Evolutionary conservation across 805 yeast genomes (phyloP).

Genomic region (Suhomyces pyralidae): DNA sequence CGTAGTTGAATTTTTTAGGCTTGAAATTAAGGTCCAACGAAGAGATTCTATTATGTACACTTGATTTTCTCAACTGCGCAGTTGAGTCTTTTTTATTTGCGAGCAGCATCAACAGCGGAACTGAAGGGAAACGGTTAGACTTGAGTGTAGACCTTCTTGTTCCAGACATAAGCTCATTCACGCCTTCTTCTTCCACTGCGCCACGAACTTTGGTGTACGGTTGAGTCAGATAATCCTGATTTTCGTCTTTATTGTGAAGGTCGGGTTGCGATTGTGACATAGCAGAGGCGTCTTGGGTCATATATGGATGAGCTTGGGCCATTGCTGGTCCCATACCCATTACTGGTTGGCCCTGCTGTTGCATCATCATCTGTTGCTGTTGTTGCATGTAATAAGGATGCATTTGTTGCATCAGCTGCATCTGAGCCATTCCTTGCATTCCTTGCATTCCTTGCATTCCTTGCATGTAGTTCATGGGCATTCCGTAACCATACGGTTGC

Average conservation of each 20-base stretch:
- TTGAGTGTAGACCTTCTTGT: conserved; percentile 31
- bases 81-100: not conserved
- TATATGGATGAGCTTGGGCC: conserved; percentile 1
- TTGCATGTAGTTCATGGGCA: conserved; percentile 4
- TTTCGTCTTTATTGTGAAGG: not conserved
- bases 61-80: conserved; percentile 5
- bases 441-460: conserved; percentile 1
- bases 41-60: conserved; percentile 11
- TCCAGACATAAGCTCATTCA: conserved; percentile 14
- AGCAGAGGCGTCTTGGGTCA: not conserved
- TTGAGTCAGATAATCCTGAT: not conserved
- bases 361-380: conserved; percentile 4
- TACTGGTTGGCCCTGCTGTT: conserved; percentile 3
- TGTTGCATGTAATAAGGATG: conserved; percentile 8
- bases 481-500: conserved; percentile 1
- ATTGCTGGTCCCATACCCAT: not conserved
- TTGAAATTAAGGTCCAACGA: conserved; percentile 23
- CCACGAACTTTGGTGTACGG: not conserved
- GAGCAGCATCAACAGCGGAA: conserved; percentile 22
- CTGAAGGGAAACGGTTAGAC: conserved; percentile 35
- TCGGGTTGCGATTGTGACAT: conserved; percentile 2
- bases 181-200: not conserved
- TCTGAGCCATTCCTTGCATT: conserved; percentile 2
- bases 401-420: conserved; percentile 13
- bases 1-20: conserved; percentile 7